A percentile compares a stretch with the other conserved stretches of the same genome.
Evolutionary conservation across 495 filamentous ascomycete species (phyloP).

Genomic region (Lepidopterella palustris): DNA sequence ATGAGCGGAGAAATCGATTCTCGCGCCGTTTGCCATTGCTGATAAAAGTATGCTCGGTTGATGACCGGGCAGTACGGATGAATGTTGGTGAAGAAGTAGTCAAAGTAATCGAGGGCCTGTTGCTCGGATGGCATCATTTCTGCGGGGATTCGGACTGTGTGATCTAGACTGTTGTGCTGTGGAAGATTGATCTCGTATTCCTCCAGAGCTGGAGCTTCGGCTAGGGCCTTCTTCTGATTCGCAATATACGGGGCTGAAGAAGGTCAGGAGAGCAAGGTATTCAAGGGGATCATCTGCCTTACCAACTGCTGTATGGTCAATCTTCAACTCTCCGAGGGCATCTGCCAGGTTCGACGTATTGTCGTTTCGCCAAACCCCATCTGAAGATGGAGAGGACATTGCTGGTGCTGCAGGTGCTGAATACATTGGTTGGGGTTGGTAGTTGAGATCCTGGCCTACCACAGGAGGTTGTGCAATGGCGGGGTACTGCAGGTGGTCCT

Average conservation of each 20-base stretch:
- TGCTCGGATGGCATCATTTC: conserved; percentile 90
- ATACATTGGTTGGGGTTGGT: conserved; percentile 26
- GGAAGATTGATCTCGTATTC: conserved; percentile 61
- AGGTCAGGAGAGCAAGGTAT: conserved; percentile 19
- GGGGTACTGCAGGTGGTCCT: conserved; percentile 43
- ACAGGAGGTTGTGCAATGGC: conserved; percentile 37
- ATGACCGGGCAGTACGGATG: conserved; percentile 96
- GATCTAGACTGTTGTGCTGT: conserved; percentile 57
- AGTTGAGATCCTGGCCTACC: conserved; percentile 14
- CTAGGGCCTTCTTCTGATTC: conserved; percentile 59
- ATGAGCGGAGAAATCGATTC: conserved; percentile 85
- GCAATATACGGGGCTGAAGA: conserved; percentile 76
- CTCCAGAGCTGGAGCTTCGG: conserved; percentile 69
- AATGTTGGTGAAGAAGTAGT: conserved; percentile 85
- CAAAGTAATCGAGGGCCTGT: conserved; percentile 77
- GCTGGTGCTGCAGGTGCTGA: conserved; percentile 10
- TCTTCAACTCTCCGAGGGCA: conserved; percentile 79
- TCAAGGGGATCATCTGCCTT: conserved; percentile 33
- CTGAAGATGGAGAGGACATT: conserved; percentile 17
- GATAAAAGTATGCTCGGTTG: conserved; percentile 76
- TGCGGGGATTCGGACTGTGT: conserved; percentile 80
- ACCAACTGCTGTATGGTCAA: conserved; percentile 87
- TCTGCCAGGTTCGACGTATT: conserved; percentile 46
- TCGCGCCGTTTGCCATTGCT: conserved; percentile 84
- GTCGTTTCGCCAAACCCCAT: conserved; percentile 70